Conservation (phyloP, 106 monocot genomes). For the Phalaenopsis equestris region DNA sequence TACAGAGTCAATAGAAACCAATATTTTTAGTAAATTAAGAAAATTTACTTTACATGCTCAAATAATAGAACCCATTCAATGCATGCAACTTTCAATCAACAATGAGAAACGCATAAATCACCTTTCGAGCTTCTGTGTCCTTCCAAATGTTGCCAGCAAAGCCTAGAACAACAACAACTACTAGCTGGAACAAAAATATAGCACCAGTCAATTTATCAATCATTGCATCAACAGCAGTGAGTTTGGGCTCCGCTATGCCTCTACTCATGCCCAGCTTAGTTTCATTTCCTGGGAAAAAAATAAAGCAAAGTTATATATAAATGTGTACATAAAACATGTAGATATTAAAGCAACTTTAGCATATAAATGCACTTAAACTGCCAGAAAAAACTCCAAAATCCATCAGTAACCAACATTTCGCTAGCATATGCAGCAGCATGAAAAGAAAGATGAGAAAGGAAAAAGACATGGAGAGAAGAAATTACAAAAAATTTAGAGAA, state of each 20-base stretch:
- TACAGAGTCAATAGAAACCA: background rate
- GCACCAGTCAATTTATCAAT: constrained; percentile 96
- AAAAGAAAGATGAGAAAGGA: background rate
- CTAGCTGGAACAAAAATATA: constrained; percentile 94
- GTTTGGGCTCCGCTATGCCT: constrained; percentile 89
- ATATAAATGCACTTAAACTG: background rate
- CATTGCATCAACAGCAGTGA: constrained; percentile 94
- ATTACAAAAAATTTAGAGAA: background rate
- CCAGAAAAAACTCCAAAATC: background rate
- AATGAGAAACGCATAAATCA: constrained; percentile 14
- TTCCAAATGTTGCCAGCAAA: constrained; percentile 97
- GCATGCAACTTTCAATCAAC: background rate
- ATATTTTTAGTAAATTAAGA: background rate
- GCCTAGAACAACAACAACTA: constrained; percentile 90
- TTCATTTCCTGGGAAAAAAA: constrained; percentile 67
- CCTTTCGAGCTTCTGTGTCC: constrained; percentile 86
- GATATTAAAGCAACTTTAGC: background rate
- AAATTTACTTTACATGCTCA: background rate
- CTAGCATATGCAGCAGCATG: background rate
- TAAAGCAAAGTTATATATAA: constrained; percentile 4
- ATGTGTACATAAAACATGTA: background rate
- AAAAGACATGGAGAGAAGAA: background rate
- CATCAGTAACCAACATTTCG: background rate
- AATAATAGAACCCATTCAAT: background rate
- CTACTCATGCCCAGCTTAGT: constrained; percentile 97